Percentiles rank a stretch among this genome's conserved stretches.
phyloP scores from a whole-genome alignment of 2,329 filamentous ascomycete genomes.

The Clonostachys chloroleuca region DNA sequence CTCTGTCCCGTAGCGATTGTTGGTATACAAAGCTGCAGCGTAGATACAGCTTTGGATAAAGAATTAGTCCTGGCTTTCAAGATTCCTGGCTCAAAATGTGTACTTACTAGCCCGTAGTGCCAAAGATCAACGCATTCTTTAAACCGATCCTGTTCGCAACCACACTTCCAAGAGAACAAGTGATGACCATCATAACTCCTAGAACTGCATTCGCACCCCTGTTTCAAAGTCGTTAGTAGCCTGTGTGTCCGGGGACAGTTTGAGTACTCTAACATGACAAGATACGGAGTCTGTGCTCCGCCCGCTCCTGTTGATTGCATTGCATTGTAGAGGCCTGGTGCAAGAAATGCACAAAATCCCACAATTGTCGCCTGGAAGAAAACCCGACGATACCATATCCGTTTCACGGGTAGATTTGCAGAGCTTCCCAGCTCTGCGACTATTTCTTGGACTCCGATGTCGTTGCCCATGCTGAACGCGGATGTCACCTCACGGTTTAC shows the following conservation, averaged over 20 bases:
- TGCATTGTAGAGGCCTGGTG: constrained; percentile 48
- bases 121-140: constrained; percentile 66
- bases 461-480: no score
- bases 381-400: constrained; percentile 42
- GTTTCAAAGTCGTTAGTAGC: background rate
- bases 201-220: constrained; percentile 63
- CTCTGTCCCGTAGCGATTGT: constrained; percentile 64
- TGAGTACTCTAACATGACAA: background rate
- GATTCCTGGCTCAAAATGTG: background rate
- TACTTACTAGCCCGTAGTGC: constrained; percentile 42
- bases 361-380: constrained; percentile 50
- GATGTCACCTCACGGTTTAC: no score
- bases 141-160: constrained; percentile 66
- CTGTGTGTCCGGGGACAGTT: background rate
- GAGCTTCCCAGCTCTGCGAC: no score
- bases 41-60: constrained; percentile 46
- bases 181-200: constrained; percentile 69
- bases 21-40: constrained; percentile 66
- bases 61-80: no score
- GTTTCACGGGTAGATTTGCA: background rate
- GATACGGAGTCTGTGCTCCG: constrained; percentile 23
- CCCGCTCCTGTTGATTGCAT: constrained; percentile 51
- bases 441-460: no score
- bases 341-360: constrained; percentile 44
- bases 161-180: constrained; percentile 60